Evolutionary conservation across 805 yeast genomes (phyloP).

Genomic region (Ogataea dorogensis): DNA sequence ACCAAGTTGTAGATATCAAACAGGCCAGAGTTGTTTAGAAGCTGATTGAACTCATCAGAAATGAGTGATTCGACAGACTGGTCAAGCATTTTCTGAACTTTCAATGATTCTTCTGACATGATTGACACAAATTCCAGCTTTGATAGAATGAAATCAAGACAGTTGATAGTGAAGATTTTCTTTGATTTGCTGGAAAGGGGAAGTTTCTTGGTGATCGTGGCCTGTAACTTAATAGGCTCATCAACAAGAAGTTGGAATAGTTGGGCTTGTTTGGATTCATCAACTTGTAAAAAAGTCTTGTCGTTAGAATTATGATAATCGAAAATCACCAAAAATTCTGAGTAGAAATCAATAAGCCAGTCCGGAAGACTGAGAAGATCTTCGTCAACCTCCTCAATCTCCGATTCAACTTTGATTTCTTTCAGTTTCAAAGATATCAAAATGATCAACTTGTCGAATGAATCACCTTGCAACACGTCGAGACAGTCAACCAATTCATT

Average conservation of each 20-base stretch:
- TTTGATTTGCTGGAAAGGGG: conserved; percentile 29
- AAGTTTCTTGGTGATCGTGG: conserved; percentile 22
- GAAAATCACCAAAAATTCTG: conserved; percentile 58
- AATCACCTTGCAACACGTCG: conserved; percentile 33
- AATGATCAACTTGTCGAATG: conserved; percentile 40
- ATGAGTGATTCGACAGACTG: conserved; percentile 40
- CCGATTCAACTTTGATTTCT: conserved; percentile 29
- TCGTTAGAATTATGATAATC: conserved; percentile 37
- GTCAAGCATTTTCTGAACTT: conserved; percentile 36
- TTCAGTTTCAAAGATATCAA: conserved; percentile 39
- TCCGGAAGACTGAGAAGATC: conserved; percentile 75
- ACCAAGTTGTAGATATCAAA: conserved; percentile 60
- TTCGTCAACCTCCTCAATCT: conserved; percentile 38
- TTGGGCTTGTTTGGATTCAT: conserved; percentile 33
- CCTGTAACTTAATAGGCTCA: conserved; percentile 43
- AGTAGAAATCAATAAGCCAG: conserved; percentile 69
- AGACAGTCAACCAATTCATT: conserved; percentile 28
- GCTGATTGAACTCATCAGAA: conserved; percentile 43
- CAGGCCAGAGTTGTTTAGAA: conserved; percentile 53
- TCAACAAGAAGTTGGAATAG: conserved; percentile 45
- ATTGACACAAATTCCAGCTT: conserved; percentile 49
- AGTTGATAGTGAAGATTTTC: conserved; percentile 53
- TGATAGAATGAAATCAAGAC: conserved; percentile 55
- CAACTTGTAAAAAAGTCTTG: conserved; percentile 42
- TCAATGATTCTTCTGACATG: conserved; percentile 38